A percentile compares a stretch with the other conserved stretches of the same genome.
These are phyloP conservation scores for Melampsora larici-populina DNA, from an alignment of 1,284 basidiomycete genomes.

Conservation along the genomic window DNA sequence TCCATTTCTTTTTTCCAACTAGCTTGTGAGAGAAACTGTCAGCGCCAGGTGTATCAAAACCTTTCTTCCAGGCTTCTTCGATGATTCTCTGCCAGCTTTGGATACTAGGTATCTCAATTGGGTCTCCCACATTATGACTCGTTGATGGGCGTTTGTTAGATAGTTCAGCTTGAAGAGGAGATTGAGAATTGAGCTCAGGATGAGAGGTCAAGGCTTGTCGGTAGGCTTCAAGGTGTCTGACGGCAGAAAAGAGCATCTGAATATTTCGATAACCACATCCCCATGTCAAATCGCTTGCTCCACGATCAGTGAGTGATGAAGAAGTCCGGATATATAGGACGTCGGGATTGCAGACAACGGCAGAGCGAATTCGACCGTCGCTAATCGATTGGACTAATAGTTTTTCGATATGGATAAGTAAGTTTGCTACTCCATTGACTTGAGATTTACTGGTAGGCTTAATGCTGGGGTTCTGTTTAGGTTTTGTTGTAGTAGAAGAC, in stretches of 20 bases:
- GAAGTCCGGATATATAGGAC: constrained; percentile 9
- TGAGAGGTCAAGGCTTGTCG: not conserved
- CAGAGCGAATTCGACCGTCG: constrained; percentile 1
- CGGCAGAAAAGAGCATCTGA: constrained; percentile 49
- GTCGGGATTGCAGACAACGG: not conserved
- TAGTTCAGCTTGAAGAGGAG: not conserved
- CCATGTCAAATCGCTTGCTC: constrained; percentile 28
- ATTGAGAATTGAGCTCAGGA: constrained; percentile 4
- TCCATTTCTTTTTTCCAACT: constrained; percentile 48
- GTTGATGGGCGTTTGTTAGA: not conserved
- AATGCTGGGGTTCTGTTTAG: not conserved
- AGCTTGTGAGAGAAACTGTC: constrained; percentile 47
- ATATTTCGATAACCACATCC: constrained; percentile 48
- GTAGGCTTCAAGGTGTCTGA: not conserved
- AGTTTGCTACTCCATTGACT: not conserved
- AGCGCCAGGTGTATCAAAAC: constrained; percentile 48
- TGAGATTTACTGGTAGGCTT: not conserved
- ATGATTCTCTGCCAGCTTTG: constrained; percentile 47
- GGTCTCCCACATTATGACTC: not conserved
- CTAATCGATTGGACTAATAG: not conserved
- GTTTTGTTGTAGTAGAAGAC: not conserved
- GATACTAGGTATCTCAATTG: constrained; percentile 47
- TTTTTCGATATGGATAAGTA: not conserved
- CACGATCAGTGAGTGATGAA: not conserved
- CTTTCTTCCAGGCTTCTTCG: constrained; percentile 49